Base-by-base conservation (phyloP, 2,329 filamentous ascomycete species). In the Colletotrichum aenigma region DNA sequence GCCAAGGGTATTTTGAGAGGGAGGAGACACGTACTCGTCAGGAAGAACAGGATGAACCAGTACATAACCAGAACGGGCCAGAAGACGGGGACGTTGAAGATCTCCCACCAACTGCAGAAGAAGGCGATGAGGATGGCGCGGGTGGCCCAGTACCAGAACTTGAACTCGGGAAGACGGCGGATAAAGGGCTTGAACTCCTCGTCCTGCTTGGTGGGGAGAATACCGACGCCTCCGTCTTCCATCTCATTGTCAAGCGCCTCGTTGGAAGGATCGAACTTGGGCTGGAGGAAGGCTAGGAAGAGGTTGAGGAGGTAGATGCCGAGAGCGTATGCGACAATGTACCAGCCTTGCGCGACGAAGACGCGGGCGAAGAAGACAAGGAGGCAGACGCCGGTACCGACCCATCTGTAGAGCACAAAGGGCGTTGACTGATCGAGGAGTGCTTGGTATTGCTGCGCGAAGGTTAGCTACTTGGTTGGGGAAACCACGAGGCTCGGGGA, bases 131-230 rank as follows among this genome's bases (percentile, higher is more conserved):
- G 83, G 81, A 98, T 91, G 71, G 96, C 96, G 82, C 96, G 92
- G 72, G 96, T 98, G 70, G 96, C 96, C 81, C 95, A 94, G 88
- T 98, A 95, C 97, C 97, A 99, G 90, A 99, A 99, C 91, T 99
- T 99, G 91, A 99, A 99, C 87, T 99, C 97, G 71, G 97, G 97
- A 28, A 99, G 92, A 76, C 97, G 92, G 82, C 97, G 93, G 84
- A 99, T 98, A 83, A 99, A 99, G 5, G 97, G 97, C 78, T 96
- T 93, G 89, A 99, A 99, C 88, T 99, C 97, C 83, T 99, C 96
- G 83, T 98, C 96, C 81, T 95, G 93, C 88, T 98, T 98, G 74
- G 96, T 98, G 28, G 97, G 97, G 58, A 99, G 92, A 30, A 92
- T 92, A 70, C 94, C 93, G 32, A 92, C 92, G 18, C 95, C 91